Evolutionary conservation across 306 rosid genomes (phyloP), one percentile per base, ranked within the genome.

Genomic region (Malus fusca): DNA sequence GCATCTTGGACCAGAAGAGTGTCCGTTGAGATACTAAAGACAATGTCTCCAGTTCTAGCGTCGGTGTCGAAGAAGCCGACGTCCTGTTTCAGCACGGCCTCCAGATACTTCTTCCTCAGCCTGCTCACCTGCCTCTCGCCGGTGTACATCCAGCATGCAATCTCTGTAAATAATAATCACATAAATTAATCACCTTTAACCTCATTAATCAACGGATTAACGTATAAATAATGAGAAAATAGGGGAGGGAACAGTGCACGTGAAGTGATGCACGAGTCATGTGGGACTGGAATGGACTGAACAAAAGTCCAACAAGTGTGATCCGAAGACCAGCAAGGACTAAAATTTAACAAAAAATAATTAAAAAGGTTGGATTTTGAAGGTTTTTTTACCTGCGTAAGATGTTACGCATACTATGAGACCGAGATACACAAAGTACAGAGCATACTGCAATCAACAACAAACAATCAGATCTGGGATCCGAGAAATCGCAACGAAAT

Each of bases 31-130:
- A 96, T 92, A 62, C 98, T 92, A 68, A 96, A 96, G 72, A 96
- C 99, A 66, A 96, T 91, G 83, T 96, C 99, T 67, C 99, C 99
- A 10, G 99, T 96, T 85, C 99, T 87, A 0, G 98, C 97, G 73
- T 96, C 99, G 1, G 99, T 96, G 76, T 96, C 99, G 69, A 90
- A 96, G 87, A 96, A 96, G 6, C 99, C 99, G 42, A 96, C 99
- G 84, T 96, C 99, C 33, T 96, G 99, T 84, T 87, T 92, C 18
- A 96, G 85, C 72, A 96, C 99, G 2, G 98, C 97, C 46, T 96
- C 98, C 68, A 96, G 78, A 69, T 96, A 96, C 87, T 92, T 96
- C 88, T 96, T 96, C 63, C 99, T 92, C 80, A 96, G 83, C 4
- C 97, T 88, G 80, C 97, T 88, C 81, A 85, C 98, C 77, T 96